Evolutionary conservation across 257 asterid genomes (phyloP).

Genomic region (Eustoma russellianum): DNA sequence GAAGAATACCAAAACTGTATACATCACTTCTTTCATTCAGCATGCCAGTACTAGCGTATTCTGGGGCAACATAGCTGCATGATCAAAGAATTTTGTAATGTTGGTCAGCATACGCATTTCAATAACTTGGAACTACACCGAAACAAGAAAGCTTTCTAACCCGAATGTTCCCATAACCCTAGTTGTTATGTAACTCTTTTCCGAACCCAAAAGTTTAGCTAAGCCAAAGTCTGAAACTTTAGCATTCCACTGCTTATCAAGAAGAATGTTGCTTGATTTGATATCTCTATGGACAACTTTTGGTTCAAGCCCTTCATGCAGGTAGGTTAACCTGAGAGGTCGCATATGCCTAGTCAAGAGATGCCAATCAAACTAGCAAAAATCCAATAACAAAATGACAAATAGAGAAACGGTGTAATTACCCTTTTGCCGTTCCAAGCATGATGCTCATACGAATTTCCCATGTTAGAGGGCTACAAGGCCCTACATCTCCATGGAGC

Average conservation of each 20-base stretch:
- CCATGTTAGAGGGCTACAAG: slow-evolving; percentile 82
- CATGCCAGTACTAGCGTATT: slow-evolving; percentile 91
- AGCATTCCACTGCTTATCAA: slow-evolving; percentile 68
- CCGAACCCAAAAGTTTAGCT: slow-evolving; percentile 82
- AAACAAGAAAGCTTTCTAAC: slow-evolving; percentile 24
- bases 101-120: not conserved
- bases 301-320: slow-evolving; percentile 92
- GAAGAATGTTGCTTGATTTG: slow-evolving; percentile 78
- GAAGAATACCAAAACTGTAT: slow-evolving; percentile 81
- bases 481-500: slow-evolving; percentile 94
- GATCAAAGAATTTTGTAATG: slow-evolving; percentile 5
- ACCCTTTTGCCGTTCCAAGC: slow-evolving; percentile 96
- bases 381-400: not conserved
- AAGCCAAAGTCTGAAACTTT: slow-evolving; percentile 88
- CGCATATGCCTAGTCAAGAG: slow-evolving; percentile 5
- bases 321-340: slow-evolving; percentile 55
- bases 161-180: slow-evolving; percentile 98
- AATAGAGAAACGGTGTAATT: slow-evolving; percentile 4
- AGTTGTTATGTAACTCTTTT: slow-evolving; percentile 67
- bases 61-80: slow-evolving; percentile 85
- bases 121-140: not conserved
- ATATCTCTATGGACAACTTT: slow-evolving; percentile 93
- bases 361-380: not conserved
- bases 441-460: slow-evolving; percentile 79
- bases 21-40: slow-evolving; percentile 86